phyloP scores from a whole-genome alignment of 129 eudicot species.

The Silybum marianum region DNA sequence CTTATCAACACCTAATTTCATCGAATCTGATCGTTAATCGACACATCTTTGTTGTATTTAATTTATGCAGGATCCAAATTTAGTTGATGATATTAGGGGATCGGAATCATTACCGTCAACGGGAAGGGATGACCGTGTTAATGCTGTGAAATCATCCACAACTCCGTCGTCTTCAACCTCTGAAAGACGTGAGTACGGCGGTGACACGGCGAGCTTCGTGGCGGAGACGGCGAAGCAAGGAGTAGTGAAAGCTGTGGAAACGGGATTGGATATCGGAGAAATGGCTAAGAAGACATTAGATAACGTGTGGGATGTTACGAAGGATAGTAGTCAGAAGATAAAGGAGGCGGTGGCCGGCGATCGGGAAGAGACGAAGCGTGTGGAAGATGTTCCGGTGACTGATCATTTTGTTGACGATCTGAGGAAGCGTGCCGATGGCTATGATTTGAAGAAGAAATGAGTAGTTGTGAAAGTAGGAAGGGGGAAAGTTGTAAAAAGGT shows the following conservation, averaged over 20 bases:
- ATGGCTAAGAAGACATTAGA: slow-evolving; percentile 53
- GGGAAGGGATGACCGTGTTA: slow-evolving; percentile 1
- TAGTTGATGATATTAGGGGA: slow-evolving; percentile 25
- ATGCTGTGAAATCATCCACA: slow-evolving; percentile 17
- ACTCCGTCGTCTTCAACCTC: background rate
- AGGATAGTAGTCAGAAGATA: slow-evolving; percentile 37
- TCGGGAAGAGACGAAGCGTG: slow-evolving; percentile 1
- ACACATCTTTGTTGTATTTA: background rate
- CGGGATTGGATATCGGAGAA: slow-evolving; percentile 49
- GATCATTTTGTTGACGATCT: slow-evolving; percentile 36
- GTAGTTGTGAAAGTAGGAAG: background rate
- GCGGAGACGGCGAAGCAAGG: slow-evolving; percentile 52
- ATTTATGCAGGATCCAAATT: slow-evolving; percentile 21
- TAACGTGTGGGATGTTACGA: slow-evolving; percentile 43
- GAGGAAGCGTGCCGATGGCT: slow-evolving; percentile 43
- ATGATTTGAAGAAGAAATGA: slow-evolving; percentile 29
- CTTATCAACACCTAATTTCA: background rate
- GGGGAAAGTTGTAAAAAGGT: background rate
- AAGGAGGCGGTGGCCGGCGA: slow-evolving; percentile 43
- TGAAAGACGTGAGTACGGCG: background rate
- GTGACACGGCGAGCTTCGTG: slow-evolving; percentile 11
- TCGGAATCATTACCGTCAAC: slow-evolving; percentile 1
- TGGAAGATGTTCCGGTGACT: slow-evolving; percentile 22
- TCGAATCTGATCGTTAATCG: background rate
- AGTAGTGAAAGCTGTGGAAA: slow-evolving; percentile 43